These are phyloP conservation scores for Amanita jacksonii DNA, from an alignment of 768 basidiomycete genomes.

Conservation along the genomic window DNA sequence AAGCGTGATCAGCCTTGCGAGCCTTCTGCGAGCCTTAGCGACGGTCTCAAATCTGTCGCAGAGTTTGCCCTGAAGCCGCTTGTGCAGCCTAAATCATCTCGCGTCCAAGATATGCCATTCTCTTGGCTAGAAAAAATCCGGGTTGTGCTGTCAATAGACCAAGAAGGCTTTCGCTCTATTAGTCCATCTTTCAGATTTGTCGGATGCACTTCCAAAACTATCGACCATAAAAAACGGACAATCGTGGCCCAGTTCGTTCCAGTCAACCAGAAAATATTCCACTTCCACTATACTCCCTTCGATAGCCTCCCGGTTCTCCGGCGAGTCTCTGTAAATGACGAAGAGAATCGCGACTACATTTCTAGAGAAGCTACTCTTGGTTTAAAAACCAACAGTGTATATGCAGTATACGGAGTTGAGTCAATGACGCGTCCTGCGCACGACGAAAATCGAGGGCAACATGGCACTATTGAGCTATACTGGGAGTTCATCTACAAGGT, in stretches of 20 bases:
- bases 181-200: slow-evolving; percentile 48
- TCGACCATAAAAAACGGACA: slow-evolving; percentile 21
- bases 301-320: slow-evolving; percentile 62
- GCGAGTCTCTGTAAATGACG: slow-evolving; percentile 54
- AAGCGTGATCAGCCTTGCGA: not conserved
- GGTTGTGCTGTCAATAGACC: slow-evolving; percentile 55
- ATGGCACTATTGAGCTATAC: slow-evolving; percentile 31
- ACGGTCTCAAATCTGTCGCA: not conserved
- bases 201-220: slow-evolving; percentile 31
- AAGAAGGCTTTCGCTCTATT: slow-evolving; percentile 70
- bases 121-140: not conserved
- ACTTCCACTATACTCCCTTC: slow-evolving; percentile 65
- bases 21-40: not conserved
- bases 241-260: slow-evolving; percentile 63
- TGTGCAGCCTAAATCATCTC: not conserved
- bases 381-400: slow-evolving; percentile 66
- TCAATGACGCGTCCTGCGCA: slow-evolving; percentile 21
- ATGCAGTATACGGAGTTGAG: slow-evolving; percentile 64
- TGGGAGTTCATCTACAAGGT: slow-evolving; percentile 83
- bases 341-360: slow-evolving; percentile 65
- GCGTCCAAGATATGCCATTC: not conserved
- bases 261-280: slow-evolving; percentile 42
- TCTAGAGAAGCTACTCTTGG: slow-evolving; percentile 65
- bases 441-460: slow-evolving; percentile 12
- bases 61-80: not conserved